These are phyloP conservation scores for Fusarium caatingaense DNA, from an alignment of 2,329 filamentous ascomycete genomes.

Conservation along the genomic window DNA sequence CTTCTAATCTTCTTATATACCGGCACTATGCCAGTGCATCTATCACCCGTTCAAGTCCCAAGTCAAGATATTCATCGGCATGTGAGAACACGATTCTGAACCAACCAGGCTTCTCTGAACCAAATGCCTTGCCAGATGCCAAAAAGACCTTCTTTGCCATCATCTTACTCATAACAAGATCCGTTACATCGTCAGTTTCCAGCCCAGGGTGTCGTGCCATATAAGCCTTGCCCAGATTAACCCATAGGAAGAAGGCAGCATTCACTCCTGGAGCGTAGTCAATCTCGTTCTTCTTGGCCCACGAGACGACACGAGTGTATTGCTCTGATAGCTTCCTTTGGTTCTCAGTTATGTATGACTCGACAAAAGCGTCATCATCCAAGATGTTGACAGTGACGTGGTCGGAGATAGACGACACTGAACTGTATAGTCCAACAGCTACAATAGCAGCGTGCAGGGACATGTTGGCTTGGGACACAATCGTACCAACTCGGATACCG, in stretches of 20 bases:
- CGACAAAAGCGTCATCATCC: slow-evolving; percentile 57
- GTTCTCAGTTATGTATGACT: slow-evolving; percentile 59
- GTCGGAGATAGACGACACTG: slow-evolving; percentile 58
- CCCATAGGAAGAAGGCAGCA: slow-evolving; percentile 67
- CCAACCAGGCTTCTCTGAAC: slow-evolving; percentile 54
- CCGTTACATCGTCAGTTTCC: slow-evolving; percentile 40
- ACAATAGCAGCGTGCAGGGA: slow-evolving; percentile 54
- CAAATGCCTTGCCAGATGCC: slow-evolving; percentile 52
- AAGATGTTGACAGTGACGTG: slow-evolving; percentile 55
- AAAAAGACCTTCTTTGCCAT: slow-evolving; percentile 51
- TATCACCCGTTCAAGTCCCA: slow-evolving; percentile 42
- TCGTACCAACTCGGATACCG: slow-evolving; percentile 63
- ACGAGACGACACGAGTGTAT: slow-evolving; percentile 53
- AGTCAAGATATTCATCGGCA: slow-evolving; percentile 45
- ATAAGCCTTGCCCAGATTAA: slow-evolving; percentile 56
- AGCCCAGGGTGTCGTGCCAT: slow-evolving; percentile 20
- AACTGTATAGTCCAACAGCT: slow-evolving; percentile 55
- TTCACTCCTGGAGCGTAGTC: slow-evolving; percentile 60
- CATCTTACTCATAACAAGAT: slow-evolving; percentile 46
- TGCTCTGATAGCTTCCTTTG: slow-evolving; percentile 52
- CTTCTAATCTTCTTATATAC: not conserved
- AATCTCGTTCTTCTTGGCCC: slow-evolving; percentile 55
- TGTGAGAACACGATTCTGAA: slow-evolving; percentile 56
- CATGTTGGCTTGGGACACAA: slow-evolving; percentile 61
- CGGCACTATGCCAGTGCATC: slow-evolving; percentile 26